Conservation (phyloP, 2,329 filamentous ascomycete genomes). For the Nigrospora sphaerica region DNA sequence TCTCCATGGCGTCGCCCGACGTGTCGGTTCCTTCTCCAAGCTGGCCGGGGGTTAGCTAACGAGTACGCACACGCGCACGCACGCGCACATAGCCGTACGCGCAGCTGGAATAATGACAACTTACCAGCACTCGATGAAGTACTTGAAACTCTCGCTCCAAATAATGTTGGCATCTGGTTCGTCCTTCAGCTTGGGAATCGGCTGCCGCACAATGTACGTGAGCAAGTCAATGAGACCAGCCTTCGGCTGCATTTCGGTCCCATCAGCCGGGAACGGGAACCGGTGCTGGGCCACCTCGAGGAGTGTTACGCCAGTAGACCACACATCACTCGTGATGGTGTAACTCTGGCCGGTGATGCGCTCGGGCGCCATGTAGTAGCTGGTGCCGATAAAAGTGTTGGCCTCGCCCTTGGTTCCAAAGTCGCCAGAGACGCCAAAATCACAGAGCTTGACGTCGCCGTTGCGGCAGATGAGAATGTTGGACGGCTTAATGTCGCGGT, state of each 20-base stretch:
- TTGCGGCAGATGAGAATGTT: conserved; percentile 92
- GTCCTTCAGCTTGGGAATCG: conserved; percentile 91
- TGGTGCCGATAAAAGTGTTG: conserved; percentile 97
- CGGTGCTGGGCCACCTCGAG: conserved; percentile 99
- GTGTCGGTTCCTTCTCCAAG: conserved; percentile 83
- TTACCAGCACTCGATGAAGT: conserved; percentile 98
- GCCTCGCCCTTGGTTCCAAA: conserved; percentile 98
- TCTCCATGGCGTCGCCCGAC: conserved; percentile 90
- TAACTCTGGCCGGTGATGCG: conserved; percentile 96
- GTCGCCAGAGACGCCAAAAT: conserved; percentile 95
- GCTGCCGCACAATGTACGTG: conserved; percentile 94
- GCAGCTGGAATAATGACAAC: conserved; percentile 27
- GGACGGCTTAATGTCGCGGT: conserved; percentile 96
- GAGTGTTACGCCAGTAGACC: conserved; percentile 92
- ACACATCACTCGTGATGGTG: conserved; percentile 97
- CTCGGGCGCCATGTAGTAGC: conserved; percentile 98
- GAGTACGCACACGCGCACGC: not conserved
- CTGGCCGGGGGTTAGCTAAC: conserved; percentile 36
- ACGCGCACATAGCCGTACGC: too few species aligned
- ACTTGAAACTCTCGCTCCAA: conserved; percentile 98
- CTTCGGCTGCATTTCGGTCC: conserved; percentile 88
- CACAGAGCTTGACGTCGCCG: conserved; percentile 94
- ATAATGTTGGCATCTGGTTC: conserved; percentile 83
- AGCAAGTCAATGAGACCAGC: conserved; percentile 91
- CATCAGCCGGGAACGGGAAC: conserved; percentile 96